Evolutionary conservation across 2,329 filamentous ascomycete genomes (phyloP), one percentile per base, ranked within the genome.

Genomic region (Trichothecium sympodiale): DNA sequence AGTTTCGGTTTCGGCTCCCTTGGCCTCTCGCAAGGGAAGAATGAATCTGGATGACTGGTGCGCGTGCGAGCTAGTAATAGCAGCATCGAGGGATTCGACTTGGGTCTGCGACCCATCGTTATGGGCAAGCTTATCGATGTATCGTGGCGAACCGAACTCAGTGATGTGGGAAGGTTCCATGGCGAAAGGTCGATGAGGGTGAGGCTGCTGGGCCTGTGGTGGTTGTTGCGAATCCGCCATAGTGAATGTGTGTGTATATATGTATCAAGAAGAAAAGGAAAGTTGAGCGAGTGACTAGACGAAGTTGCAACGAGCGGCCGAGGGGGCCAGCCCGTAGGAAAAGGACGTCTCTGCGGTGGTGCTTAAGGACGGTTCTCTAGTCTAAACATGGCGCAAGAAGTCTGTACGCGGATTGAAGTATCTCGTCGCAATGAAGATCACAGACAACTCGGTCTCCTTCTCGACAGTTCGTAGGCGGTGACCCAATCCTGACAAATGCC

Each of bases 71-170:
- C 10, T 10, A 25, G 20, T 10, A 17, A 28, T 4, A 23, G 34
- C 14, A 32, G 35, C 40, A 31, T 7, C 16, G 20, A 25, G 20
- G 10, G 20, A 34, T 16, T 31, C 25, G 28, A 26, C 4, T 15
- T 35, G 5, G 18, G 13, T 8, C 15, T 20, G 31, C 8, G 33
- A 28, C 12, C 30, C 31, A 32, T 45, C 37, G 13, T 38, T 29
- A 16, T 29, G 36, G 44, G 39, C 59, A 41, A 79, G 54, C 56
- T 80, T 80, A 37, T 69, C 67, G 44, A 78, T 74, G 50, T 77
- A 80, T 43, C 71, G 71, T 54, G 72, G 64, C 31, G 76, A 80
- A 41, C 74, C 76, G 57, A 80, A 80, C 54, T 80, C 76, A 41
- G 75, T 77, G 42, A 76, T 65, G 44, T 78, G 74, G 46, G 69